Evolutionary conservation across 768 basidiomycete species (phyloP).

Genomic region (Pisolithus tinctorius): DNA sequence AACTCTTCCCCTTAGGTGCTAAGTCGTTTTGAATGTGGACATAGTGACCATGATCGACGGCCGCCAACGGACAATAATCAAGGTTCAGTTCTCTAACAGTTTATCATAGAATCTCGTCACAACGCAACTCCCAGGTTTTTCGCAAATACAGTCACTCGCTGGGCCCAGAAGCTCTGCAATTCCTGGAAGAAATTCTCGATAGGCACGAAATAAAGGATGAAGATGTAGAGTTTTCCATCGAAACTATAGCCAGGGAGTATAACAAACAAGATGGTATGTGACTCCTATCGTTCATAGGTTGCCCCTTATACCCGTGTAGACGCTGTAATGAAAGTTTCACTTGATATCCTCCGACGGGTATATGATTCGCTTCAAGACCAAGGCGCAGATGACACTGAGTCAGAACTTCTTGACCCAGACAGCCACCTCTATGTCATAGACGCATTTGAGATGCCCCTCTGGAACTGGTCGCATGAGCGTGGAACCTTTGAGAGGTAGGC

Average conservation of each 20-base stretch:
- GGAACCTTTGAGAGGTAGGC: slow-evolving; percentile 84
- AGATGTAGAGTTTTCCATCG: slow-evolving; percentile 68
- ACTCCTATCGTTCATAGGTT: neutral
- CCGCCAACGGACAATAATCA: slow-evolving; percentile 38
- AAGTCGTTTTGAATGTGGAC: neutral
- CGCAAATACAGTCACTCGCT: slow-evolving; percentile 85
- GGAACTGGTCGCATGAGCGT: slow-evolving; percentile 84
- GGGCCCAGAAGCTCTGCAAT: slow-evolving; percentile 67
- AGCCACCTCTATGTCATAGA: slow-evolving; percentile 79
- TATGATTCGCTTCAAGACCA: slow-evolving; percentile 70
- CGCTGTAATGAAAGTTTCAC: slow-evolving; percentile 76
- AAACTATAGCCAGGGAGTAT: slow-evolving; percentile 79
- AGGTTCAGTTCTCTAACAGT: slow-evolving; percentile 22
- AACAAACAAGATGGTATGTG: slow-evolving; percentile 78
- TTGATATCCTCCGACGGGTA: slow-evolving; percentile 59
- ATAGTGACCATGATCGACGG: slow-evolving; percentile 27
- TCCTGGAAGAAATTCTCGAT: slow-evolving; percentile 65
- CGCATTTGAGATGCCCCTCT: slow-evolving; percentile 93
- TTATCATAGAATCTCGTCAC: neutral
- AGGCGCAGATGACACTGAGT: slow-evolving; percentile 42
- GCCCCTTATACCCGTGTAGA: slow-evolving; percentile 36
- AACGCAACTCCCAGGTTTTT: slow-evolving; percentile 52
- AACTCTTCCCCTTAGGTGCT: neutral
- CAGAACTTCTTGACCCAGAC: slow-evolving; percentile 70
- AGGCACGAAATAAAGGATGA: slow-evolving; percentile 64